These are phyloP conservation scores for Saraca asoca DNA, from an alignment of 331 rosid genomes.

Conservation along the genomic window DNA sequence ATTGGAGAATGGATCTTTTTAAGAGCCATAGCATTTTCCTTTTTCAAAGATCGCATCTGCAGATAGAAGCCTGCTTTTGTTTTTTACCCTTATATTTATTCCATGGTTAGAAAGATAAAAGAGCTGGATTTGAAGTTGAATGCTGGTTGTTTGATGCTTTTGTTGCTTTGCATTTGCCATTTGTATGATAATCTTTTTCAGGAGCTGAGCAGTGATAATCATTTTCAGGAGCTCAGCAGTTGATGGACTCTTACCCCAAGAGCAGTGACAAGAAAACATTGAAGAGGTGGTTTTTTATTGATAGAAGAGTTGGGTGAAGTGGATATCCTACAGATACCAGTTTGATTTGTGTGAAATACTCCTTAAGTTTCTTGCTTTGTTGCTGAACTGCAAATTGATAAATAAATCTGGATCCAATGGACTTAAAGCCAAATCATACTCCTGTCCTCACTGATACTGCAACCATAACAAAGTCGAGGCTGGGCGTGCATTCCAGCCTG, in stretches of 20 bases:
- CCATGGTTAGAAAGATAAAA: slow-evolving; percentile 31
- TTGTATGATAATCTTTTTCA: slow-evolving; percentile 42
- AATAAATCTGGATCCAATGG: slow-evolving; percentile 86
- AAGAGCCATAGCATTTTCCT: slow-evolving; percentile 4
- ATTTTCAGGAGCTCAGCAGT: slow-evolving; percentile 64
- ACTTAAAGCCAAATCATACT: slow-evolving; percentile 78
- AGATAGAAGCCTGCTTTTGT: slow-evolving; percentile 11
- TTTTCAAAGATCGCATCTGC: slow-evolving; percentile 11
- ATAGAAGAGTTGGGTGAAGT: slow-evolving; percentile 80
- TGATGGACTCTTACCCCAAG: slow-evolving; percentile 69
- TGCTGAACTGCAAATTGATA: slow-evolving; percentile 35
- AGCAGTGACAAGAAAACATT: slow-evolving; percentile 64
- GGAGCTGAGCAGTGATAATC: slow-evolving; percentile 57
- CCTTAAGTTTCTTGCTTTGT: slow-evolving; percentile 17
- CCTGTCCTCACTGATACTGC: slow-evolving; percentile 80
- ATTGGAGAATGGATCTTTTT: slow-evolving; percentile 15
- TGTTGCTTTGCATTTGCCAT: slow-evolving; percentile 23
- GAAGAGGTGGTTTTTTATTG: slow-evolving; percentile 75
- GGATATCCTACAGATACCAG: slow-evolving; percentile 32
- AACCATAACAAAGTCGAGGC: slow-evolving; percentile 70
- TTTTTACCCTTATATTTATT: slow-evolving; percentile 21
- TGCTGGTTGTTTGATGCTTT: slow-evolving; percentile 18
- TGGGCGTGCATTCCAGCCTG: slow-evolving; percentile 57
- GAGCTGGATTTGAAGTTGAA: slow-evolving; percentile 25
- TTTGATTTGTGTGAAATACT: slow-evolving; percentile 24